phyloP scores from a whole-genome alignment of 2,329 filamentous ascomycete species.

The Teratosphaeriaceae sp. region DNA sequence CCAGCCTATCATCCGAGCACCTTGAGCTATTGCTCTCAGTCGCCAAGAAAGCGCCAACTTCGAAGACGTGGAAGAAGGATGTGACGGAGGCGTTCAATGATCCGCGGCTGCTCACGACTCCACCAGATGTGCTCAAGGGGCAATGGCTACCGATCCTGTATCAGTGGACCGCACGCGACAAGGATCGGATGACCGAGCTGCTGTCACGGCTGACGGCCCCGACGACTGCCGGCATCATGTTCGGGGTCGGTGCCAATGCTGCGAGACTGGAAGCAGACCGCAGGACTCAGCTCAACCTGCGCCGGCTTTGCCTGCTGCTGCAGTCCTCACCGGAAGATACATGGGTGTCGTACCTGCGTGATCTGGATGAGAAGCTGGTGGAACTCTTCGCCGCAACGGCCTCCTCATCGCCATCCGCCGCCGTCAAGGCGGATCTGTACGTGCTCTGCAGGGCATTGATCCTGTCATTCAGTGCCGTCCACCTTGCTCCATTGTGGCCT shows the following conservation, averaged over 20 bases:
- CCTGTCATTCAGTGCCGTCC: slow-evolving; percentile 69
- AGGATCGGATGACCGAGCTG: slow-evolving; percentile 78
- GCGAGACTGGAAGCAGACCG: slow-evolving; percentile 92
- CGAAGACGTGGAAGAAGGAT: slow-evolving; percentile 91
- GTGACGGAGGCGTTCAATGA: slow-evolving; percentile 90
- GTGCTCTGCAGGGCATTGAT: slow-evolving; percentile 78
- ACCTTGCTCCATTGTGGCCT: slow-evolving; percentile 83
- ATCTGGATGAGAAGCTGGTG: slow-evolving; percentile 73
- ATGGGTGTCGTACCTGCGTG: slow-evolving; percentile 68
- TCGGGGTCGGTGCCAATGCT: slow-evolving; percentile 93
- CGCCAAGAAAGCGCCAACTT: slow-evolving; percentile 67
- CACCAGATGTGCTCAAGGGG: slow-evolving; percentile 56
- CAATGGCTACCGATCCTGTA: slow-evolving; percentile 79
- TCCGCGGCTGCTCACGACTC: slow-evolving; percentile 70
- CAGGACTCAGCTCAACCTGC: slow-evolving; percentile 82
- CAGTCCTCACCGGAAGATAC: slow-evolving; percentile 71
- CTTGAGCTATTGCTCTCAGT: slow-evolving; percentile 71
- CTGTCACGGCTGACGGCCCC: slow-evolving; percentile 73
- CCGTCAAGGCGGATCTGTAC: slow-evolving; percentile 81
- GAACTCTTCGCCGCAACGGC: slow-evolving; percentile 79
- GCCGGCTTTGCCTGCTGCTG: slow-evolving; percentile 72
- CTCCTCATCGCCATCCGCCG: slow-evolving; percentile 85
- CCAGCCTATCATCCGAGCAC: slow-evolving; percentile 67
- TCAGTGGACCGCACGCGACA: slow-evolving; percentile 80
- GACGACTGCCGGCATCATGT: slow-evolving; percentile 91